A percentile compares a stretch with the other conserved stretches of the same genome.
Evolutionary conservation across 2,329 filamentous ascomycete species (phyloP).

Genomic region (Talaromyces sp.): DNA sequence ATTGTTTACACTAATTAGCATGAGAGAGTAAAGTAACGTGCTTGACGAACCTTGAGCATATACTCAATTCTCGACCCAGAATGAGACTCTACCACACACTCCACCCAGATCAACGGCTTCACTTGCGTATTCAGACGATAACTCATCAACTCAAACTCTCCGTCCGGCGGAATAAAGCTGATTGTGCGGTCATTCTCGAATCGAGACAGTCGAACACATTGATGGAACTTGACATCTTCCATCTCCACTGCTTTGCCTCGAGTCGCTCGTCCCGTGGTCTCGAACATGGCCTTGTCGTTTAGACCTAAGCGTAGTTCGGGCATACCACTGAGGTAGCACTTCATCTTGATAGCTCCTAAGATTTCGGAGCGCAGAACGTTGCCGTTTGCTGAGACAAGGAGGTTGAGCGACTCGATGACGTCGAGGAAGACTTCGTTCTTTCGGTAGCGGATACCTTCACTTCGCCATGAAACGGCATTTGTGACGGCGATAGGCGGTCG

Average conservation of each 20-base stretch:
- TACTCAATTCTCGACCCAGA: conserved; percentile 95
- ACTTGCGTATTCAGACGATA: conserved; percentile 98
- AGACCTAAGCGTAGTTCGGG: conserved; percentile 88
- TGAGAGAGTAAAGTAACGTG: neutral
- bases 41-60: conserved; percentile 74
- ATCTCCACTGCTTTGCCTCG: conserved; percentile 97
- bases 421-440: conserved; percentile 99
- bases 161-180: conserved; percentile 96
- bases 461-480: conserved; percentile 96
- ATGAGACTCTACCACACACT: conserved; percentile 94
- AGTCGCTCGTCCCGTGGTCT: conserved; percentile 90
- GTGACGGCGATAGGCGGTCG: conserved; percentile 96
- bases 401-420: conserved; percentile 92
- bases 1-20: neutral
- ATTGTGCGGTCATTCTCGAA: conserved; percentile 99
- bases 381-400: conserved; percentile 88
- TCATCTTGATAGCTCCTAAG: conserved; percentile 97
- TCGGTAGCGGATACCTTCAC: conserved; percentile 94
- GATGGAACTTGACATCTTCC: conserved; percentile 99
- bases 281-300: conserved; percentile 99
- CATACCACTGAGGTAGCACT: conserved; percentile 98
- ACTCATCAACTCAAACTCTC: conserved; percentile 98
- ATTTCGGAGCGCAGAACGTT: conserved; percentile 97
- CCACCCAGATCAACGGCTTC: conserved; percentile 97
- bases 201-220: conserved; percentile 89